phyloP scores from a whole-genome alignment of 2,329 filamentous ascomycete genomes.

The Capronia coronata region DNA sequence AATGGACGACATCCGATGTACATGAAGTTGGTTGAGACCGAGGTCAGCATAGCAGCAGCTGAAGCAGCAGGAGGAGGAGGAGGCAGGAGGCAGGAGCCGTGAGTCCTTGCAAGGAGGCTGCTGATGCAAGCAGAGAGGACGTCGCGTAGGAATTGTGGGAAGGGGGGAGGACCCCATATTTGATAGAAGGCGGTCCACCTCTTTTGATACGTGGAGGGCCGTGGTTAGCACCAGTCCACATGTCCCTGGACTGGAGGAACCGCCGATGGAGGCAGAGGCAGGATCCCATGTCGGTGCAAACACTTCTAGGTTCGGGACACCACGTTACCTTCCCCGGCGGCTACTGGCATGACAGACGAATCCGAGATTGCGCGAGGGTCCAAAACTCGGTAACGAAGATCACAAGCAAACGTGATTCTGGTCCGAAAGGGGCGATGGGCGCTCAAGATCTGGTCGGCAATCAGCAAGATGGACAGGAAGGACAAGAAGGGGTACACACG shows the following conservation, averaged over 20 bases:
- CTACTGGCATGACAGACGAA: constrained; percentile 5
- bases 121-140: not conserved
- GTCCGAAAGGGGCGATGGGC: not conserved
- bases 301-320: not conserved
- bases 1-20: not conserved
- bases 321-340: constrained; percentile 5
- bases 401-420: not conserved
- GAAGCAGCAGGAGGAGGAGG: too few relatives aligned
- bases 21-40: not conserved
- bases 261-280: not conserved
- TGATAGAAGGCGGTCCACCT: not conserved
- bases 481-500: not conserved
- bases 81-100: too few relatives aligned
- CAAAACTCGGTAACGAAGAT: constrained; percentile 6
- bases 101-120: not conserved
- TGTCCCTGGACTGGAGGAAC: not conserved
- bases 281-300: constrained; percentile 1
- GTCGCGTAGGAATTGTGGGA: not conserved
- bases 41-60: not conserved
- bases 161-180: not conserved
- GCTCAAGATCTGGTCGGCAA: not conserved
- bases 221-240: not conserved
- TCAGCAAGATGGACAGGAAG: not conserved
- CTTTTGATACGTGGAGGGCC: not conserved
- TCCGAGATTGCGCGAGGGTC: not conserved